These are phyloP conservation scores for Puccinia hordei DNA, from an alignment of 1,284 basidiomycete species.

Conservation along the genomic window DNA sequence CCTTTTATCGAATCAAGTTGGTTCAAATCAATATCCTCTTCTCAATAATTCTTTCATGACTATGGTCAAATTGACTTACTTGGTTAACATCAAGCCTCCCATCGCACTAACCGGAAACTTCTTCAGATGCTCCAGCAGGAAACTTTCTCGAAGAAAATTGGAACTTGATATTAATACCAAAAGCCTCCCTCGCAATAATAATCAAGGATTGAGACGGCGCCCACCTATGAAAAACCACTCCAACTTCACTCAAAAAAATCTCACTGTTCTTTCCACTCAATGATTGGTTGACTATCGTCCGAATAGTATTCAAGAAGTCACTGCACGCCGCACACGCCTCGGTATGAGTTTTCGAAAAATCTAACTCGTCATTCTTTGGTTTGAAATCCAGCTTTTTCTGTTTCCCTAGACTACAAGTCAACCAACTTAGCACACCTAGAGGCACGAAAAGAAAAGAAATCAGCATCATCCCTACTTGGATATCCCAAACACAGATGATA, in stretches of 20 bases:
- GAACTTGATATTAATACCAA: slow-evolving; percentile 25
- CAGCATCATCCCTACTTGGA: slow-evolving; percentile 61
- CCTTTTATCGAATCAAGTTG: slow-evolving; percentile 61
- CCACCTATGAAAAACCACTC: slow-evolving; percentile 87
- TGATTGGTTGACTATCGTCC: slow-evolving; percentile 71
- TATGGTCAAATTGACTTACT: slow-evolving; percentile 63
- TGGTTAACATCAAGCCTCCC: slow-evolving; percentile 95
- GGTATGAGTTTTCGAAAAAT: slow-evolving; percentile 90
- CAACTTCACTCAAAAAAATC: slow-evolving; percentile 87
- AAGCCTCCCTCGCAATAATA: neutral
- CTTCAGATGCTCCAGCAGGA: slow-evolving; percentile 89
- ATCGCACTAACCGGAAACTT: slow-evolving; percentile 96
- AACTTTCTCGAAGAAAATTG: slow-evolving; percentile 60
- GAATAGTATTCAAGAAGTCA: slow-evolving; percentile 77
- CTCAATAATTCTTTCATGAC: neutral
- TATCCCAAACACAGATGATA: neutral
- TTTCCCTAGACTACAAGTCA: slow-evolving; percentile 73
- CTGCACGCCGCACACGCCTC: slow-evolving; percentile 90
- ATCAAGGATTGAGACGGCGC: slow-evolving; percentile 53
- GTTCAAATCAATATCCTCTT: neutral
- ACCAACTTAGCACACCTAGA: slow-evolving; percentile 59
- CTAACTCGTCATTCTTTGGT: slow-evolving; percentile 90
- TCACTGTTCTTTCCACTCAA: slow-evolving; percentile 90
- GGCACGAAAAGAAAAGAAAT: neutral
- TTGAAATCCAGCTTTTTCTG: slow-evolving; percentile 98